Evolutionary conservation across 495 filamentous ascomycete genomes (phyloP), one percentile per base, ranked within the genome.

Genomic region (Aspergillus taichungensis): DNA sequence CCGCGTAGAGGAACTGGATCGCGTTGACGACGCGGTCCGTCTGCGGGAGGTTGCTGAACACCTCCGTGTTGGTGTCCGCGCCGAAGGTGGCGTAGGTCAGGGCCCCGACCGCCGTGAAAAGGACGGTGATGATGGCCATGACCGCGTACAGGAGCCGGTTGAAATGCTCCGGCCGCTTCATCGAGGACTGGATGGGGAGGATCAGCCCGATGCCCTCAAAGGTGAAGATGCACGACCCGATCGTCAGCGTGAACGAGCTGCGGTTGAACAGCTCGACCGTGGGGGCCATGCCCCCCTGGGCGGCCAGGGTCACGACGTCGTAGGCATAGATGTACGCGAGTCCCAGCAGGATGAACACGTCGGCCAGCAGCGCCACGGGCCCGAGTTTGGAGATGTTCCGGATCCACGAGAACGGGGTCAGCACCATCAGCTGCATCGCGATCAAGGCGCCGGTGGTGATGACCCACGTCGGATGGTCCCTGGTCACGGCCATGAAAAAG

Each of bases 171-270:
- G 85, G 89, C 39, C 83, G 68, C 54, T 77, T 82, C 89, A 95
- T 95, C 6, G 87, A 88, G 52, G 88, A 84, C 62, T 95, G 89
- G 45, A 95, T 94, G 6, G 89, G 89, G 38, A 95, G 91, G 62
- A 95, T 91, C 27, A 95, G 73, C 8, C 89, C 89, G 47, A 95
- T 90, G 12, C 89, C 89, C 58, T 95, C 89, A 51, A 95, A 95
- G 1, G 89, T 95, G 67, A 95, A 95, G 52, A 95, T 94, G 12
- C 87, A 89, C 5, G 89, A 94, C 42, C 89, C 89, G 56, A 95
- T 94, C 57, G 94, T 92, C 14, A 94, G 73, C 0, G 88, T 92
- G 85, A 90, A 95, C 53, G 84, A 74, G 14, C 76, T 74, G 3
- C 75, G 59, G 67, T 95, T 94, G 72, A 95, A 94, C 47, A 78